These are phyloP conservation scores for Coffea eugenioides DNA, from an alignment of 257 asterid species.

Conservation along the genomic window DNA sequence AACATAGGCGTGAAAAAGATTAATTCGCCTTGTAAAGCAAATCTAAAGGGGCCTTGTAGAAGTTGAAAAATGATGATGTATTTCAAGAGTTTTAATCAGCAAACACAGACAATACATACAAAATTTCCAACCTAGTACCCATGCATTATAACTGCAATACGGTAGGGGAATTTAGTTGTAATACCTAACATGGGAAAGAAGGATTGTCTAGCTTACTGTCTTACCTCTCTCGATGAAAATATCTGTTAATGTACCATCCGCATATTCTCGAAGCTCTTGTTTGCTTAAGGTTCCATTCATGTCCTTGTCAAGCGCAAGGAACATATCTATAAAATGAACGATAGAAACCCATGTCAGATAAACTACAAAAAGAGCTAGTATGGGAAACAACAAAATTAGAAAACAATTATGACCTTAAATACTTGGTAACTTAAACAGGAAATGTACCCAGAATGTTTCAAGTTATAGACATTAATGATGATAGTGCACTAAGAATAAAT, in stretches of 20 bases:
- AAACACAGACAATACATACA: not conserved
- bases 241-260: conserved; percentile 95
- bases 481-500: not conserved
- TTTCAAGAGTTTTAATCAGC: not conserved
- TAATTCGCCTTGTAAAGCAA: not conserved
- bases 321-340: conserved; percentile 67
- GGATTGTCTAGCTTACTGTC: not conserved
- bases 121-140: not conserved
- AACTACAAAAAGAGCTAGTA: not conserved
- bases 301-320: conserved; percentile 98
- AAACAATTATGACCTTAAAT: not conserved
- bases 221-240: conserved; percentile 98
- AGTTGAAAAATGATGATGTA: not conserved
- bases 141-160: not conserved
- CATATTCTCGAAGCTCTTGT: conserved; percentile 95
- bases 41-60: not conserved
- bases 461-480: not conserved
- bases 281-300: conserved; percentile 92
- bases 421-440: not conserved
- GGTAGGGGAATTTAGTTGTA: not conserved
- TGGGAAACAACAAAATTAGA: not conserved
- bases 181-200: not conserved
- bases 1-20: not conserved
- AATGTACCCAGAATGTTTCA: not conserved
- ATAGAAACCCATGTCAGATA: conserved; percentile 1